phyloP scores from a whole-genome alignment of 2,329 filamentous ascomycete species.

The Fusarium scirpi region DNA sequence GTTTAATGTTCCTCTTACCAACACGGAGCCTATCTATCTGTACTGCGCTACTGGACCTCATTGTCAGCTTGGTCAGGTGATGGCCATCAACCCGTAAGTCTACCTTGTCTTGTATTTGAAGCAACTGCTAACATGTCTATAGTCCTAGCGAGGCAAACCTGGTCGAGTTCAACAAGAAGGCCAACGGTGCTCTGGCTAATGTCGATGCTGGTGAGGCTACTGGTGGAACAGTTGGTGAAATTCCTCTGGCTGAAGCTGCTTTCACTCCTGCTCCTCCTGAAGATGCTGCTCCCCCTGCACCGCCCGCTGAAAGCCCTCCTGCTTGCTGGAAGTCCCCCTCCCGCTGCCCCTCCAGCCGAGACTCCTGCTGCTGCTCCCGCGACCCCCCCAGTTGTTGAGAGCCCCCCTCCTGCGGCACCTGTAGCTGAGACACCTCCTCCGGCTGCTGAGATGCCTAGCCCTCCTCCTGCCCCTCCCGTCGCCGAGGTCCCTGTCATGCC shows the following conservation, averaged over 20 bases:
- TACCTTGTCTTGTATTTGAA: fast-evolving
- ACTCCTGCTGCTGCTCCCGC: not conserved
- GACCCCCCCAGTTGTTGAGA: not conserved
- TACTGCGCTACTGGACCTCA: constrained; percentile 64
- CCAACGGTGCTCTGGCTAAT: constrained; percentile 33
- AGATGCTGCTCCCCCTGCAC: constrained; percentile 16
- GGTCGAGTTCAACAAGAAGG: constrained; percentile 36
- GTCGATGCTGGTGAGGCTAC: constrained; percentile 35
- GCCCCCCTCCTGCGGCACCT: not conserved
- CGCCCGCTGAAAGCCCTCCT: constrained; percentile 12
- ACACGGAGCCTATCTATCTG: constrained; percentile 60
- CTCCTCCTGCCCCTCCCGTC: not conserved
- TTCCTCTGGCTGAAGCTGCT: constrained; percentile 37
- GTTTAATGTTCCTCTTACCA: constrained; percentile 61
- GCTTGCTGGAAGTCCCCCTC: not conserved
- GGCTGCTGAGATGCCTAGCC: too few relatives aligned
- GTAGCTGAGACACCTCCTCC: not conserved
- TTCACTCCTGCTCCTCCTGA: constrained; percentile 38
- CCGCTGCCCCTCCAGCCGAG: not conserved
- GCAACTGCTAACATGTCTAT: not conserved
- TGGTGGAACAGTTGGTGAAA: constrained; percentile 40
- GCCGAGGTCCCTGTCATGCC: not conserved
- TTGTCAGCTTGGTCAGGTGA: constrained; percentile 63
- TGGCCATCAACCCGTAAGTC: constrained; percentile 62
- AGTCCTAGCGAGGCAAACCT: constrained; percentile 38